Evolutionary conservation across 1,284 basidiomycete genomes (phyloP), one percentile per base, ranked within the genome.

Genomic region (Phlebopus sp.): DNA sequence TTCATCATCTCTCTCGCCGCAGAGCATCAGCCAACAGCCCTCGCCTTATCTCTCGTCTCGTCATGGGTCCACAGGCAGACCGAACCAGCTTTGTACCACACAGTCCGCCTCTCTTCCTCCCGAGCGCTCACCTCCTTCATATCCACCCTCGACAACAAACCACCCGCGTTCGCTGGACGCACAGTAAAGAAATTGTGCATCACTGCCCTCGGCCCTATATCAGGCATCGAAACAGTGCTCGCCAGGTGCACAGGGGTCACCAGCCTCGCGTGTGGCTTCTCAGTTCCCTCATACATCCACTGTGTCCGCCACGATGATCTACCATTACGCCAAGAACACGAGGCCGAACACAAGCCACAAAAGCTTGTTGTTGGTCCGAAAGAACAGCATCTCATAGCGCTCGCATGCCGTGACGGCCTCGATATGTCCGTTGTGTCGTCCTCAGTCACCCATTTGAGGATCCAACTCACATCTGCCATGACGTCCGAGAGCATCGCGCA

Each of bases 231-330:
- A 46, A 49, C 54, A 15, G 62, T 72, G 29, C 59, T 73, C 25
- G 49, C 55, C 37, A 58, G 54, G 8, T 70, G 71, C 45, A 55
- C 55, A 1, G 63, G 67, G 43, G 59, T 70, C 8, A 54, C 56
- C 32, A 69, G 64, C 53, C 59, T 72, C n/a, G 68, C 70, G 1
- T 72, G 69, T 54, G 68, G 69, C 19, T 70, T 72, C 57, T 62
- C 68, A 17, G 56, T 69, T 2, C 59, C 66, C 2, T 54, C 59
- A 2, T 68, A 68, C 53, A 23, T 50, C 21, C 51, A 55, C 29
- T 46, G 43, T n/a, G 34, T 42, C 8, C 44, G 30, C 14, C 27
- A 29, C 27, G 27, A 11, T 9, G 9, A 34, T 13, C 19, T 15
- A 6, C 31, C 31, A 5, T 19, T 14, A 21, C 14, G 13, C 11